phyloP scores from a whole-genome alignment of 2,329 filamentous ascomycete genomes.

The Ophiostoma sp. region DNA sequence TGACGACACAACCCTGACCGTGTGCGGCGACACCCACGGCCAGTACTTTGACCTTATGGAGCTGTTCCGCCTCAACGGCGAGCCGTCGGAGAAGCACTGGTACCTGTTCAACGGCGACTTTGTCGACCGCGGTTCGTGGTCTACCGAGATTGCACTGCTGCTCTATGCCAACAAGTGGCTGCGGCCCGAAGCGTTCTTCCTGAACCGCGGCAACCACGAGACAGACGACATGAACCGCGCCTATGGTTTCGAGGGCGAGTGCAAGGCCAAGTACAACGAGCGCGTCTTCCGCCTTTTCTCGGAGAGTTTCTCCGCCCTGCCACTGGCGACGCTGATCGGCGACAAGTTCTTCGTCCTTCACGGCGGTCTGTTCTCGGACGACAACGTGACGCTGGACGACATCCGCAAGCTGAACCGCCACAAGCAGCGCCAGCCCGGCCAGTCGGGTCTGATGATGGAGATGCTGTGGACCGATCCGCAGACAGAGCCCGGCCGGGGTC shows the following conservation, averaged over 20 bases:
- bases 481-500: constrained; percentile 74
- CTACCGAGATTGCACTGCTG: constrained; percentile 88
- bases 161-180: constrained; percentile 98
- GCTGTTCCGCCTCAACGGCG: constrained; percentile 87
- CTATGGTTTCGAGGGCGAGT: constrained; percentile 97
- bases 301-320: constrained; percentile 91
- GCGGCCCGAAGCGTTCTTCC: constrained; percentile 78
- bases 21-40: constrained; percentile 95
- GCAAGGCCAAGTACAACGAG: constrained; percentile 96
- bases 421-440: constrained; percentile 56
- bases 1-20: constrained; percentile 73
- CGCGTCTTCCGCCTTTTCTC: constrained; percentile 93
- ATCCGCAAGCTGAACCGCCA: constrained; percentile 56
- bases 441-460: constrained; percentile 97
- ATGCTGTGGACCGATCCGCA: constrained; percentile 99
- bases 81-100: constrained; percentile 76
- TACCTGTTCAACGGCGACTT: constrained; percentile 99
- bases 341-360: constrained; percentile 88
- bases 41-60: constrained; percentile 98
- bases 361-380: constrained; percentile 92
- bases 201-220: constrained; percentile 97
- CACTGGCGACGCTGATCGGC: constrained; percentile 86
- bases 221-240: constrained; percentile 99
- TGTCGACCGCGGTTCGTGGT: constrained; percentile 96
- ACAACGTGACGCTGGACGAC: constrained; percentile 85